Percentiles rank a stretch among this genome's conserved stretches.
phyloP scores from a whole-genome alignment of 352 stramenopile genomes.

The Globisporangium polare region DNA sequence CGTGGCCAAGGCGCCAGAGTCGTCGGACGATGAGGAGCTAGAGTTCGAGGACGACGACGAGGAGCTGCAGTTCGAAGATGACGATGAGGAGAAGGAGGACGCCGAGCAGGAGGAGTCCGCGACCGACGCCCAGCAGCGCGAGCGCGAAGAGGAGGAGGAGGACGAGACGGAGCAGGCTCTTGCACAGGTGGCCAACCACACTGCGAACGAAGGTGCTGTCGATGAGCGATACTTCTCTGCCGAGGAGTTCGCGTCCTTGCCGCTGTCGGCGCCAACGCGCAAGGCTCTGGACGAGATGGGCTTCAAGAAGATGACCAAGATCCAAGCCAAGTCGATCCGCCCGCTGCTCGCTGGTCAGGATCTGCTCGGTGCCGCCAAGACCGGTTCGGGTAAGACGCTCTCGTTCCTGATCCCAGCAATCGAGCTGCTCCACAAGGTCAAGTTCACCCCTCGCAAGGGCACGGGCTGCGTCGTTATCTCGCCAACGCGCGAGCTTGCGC shows the following conservation, averaged over 20 bases:
- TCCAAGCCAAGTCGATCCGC: constrained; percentile 96
- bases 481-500: constrained; percentile 96
- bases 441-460: constrained; percentile 95
- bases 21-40: constrained; percentile 17
- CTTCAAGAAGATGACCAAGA: constrained; percentile 97
- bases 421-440: constrained; percentile 95
- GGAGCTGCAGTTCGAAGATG: constrained; percentile 18
- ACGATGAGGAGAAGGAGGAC: constrained; percentile 29
- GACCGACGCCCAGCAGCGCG: constrained; percentile 10
- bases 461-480: constrained; percentile 98
- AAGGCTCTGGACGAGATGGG: constrained; percentile 87
- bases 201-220: constrained; percentile 29
- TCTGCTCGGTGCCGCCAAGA: constrained; percentile 97
- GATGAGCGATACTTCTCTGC: constrained; percentile 87
- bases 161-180: constrained; percentile 63
- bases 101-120: constrained; percentile 23
- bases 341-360: constrained; percentile 95
- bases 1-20: constrained; percentile 3
- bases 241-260: constrained; percentile 88
- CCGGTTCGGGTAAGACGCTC: constrained; percentile 97
- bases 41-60: constrained; percentile 27
- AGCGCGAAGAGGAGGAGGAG: constrained; percentile 34
- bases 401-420: constrained; percentile 98
- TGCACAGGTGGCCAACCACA: constrained; percentile 35
- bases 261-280: constrained; percentile 90